A percentile compares a stretch with the other conserved stretches of the same genome.
Evolutionary conservation across 2,329 filamentous ascomycete species (phyloP).

Genomic region (Phyllosticta citrichinensis): DNA sequence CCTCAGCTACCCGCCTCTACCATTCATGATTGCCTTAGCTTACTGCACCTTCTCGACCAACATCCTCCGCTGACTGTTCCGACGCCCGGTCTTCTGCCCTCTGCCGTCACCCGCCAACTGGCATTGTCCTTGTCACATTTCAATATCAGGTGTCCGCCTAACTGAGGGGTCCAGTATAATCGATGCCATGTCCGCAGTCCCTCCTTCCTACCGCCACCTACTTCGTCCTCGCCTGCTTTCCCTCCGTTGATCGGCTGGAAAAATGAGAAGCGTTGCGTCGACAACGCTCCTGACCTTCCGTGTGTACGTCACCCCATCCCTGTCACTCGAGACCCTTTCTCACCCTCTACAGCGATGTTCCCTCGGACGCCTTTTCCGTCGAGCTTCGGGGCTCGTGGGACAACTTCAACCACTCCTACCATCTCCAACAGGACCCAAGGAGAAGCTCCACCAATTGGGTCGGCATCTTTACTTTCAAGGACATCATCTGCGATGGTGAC

Average conservation of each 20-base stretch:
- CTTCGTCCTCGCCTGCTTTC: not conserved
- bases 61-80: not conserved
- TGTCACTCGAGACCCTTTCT: conserved; percentile 15
- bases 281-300: conserved; percentile 59
- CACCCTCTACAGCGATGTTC: conserved; percentile 24
- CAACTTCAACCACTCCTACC: conserved; percentile 72
- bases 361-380: conserved; percentile 51
- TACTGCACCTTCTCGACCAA: not conserved
- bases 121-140: not conserved
- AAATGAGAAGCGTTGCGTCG: conserved; percentile 14
- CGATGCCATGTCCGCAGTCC: not conserved
- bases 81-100: not conserved
- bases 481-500: conserved; percentile 74
- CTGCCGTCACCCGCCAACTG: not conserved
- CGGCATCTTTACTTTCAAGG: conserved; percentile 76
- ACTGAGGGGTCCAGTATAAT: not conserved
- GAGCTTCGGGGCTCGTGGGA: conserved; percentile 89
- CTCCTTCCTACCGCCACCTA: not conserved
- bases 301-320: conserved; percentile 25
- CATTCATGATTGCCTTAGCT: not conserved
- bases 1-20: not conserved
- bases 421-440: conserved; percentile 69
- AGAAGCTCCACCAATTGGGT: conserved; percentile 71
- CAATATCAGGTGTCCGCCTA: not conserved
- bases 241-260: not conserved